Conservation (phyloP, 371 early-diverging fungal genomes). For the Lichtheimia hyalospora region DNA sequence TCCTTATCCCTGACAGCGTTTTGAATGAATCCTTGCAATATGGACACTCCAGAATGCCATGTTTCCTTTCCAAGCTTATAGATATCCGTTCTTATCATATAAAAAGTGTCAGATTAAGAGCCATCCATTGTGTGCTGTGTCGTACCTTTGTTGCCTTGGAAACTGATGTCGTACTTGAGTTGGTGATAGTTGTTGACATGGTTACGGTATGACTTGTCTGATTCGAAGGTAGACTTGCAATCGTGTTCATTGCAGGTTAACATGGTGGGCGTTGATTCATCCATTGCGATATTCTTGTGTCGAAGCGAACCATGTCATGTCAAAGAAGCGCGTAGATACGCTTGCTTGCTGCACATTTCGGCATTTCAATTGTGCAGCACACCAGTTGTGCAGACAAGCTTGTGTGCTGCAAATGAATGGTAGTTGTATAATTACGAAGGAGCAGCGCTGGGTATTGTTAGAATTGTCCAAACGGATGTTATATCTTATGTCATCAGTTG, state of each 20-base stretch:
- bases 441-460: no score
- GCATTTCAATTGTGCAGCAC: no score
- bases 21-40: slow-evolving; percentile 2
- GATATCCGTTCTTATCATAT: not conserved
- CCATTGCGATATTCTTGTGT: not conserved
- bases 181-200: slow-evolving; percentile 8
- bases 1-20: slow-evolving; percentile 4
- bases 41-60: slow-evolving; percentile 3
- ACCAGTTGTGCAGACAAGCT: no score
- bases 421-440: no score
- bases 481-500: no score
- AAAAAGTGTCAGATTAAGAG: not conserved
- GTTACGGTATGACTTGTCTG: not conserved
- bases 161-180: not conserved
- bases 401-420: no score
- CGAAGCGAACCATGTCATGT: no score
- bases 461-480: no score
- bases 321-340: no score
- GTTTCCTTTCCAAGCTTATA: not conserved
- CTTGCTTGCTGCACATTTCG: no score
- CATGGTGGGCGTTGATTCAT: not conserved
- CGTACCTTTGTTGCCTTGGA: not conserved
- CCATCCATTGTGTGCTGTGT: not conserved
- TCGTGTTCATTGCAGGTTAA: not conserved
- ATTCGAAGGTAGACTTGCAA: not conserved